Conservation (phyloP, 495 filamentous ascomycete species). For the Penicillium parvum region DNA sequence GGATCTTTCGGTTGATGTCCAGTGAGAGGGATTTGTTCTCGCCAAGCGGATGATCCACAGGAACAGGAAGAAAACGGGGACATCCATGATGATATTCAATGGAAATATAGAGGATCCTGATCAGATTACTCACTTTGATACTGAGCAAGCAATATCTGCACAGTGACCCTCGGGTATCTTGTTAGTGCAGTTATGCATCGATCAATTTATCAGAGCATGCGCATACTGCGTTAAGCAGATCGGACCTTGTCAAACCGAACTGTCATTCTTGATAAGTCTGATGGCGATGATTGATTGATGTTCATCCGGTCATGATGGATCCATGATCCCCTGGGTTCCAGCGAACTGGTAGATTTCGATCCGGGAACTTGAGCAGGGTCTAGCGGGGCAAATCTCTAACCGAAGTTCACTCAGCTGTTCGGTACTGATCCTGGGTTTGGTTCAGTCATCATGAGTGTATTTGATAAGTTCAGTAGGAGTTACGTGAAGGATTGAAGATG, state of each 20-base stretch:
- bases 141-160: not conserved
- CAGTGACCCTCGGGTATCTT: not conserved
- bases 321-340: not conserved
- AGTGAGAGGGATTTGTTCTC: constrained; percentile 8
- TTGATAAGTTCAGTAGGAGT: not conserved
- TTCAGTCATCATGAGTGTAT: not conserved
- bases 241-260: not conserved
- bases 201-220: not conserved
- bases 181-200: not conserved
- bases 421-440: not conserved
- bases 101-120: too few relatives aligned
- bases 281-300: not conserved
- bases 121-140: too few relatives aligned
- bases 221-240: not conserved
- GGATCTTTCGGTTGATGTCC: constrained; percentile 16
- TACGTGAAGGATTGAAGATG: too few relatives aligned
- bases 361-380: not conserved
- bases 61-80: constrained; percentile 5
- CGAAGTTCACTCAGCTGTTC: not conserved
- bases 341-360: not conserved
- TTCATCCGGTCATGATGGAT: too few relatives aligned
- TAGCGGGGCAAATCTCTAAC: not conserved
- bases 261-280: not conserved
- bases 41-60: constrained; percentile 13
- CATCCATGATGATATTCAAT: too few relatives aligned